Evolutionary conservation across 2,329 filamentous ascomycete species (phyloP).

Genomic region (Calonectria crousiana): DNA sequence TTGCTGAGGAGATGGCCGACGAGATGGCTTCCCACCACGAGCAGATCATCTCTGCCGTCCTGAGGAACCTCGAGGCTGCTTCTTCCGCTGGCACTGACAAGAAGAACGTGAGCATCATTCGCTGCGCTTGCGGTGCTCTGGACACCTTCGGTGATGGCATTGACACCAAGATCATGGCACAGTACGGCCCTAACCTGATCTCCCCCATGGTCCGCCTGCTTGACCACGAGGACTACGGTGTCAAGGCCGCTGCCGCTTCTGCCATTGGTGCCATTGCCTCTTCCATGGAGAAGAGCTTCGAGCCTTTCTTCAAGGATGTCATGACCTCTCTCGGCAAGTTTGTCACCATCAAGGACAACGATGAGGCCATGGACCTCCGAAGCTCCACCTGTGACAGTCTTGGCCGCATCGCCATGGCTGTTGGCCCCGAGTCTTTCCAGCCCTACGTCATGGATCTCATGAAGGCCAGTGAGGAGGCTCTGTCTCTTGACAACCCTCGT

Average conservation of each 20-base stretch:
- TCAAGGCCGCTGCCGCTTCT: slow-evolving; percentile 90
- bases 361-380: slow-evolving; percentile 90
- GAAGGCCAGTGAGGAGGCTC: slow-evolving; percentile 90
- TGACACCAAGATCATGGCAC: slow-evolving; percentile 79
- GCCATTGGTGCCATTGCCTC: slow-evolving; percentile 92
- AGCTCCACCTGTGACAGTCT: slow-evolving; percentile 93
- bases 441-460: slow-evolving; percentile 92
- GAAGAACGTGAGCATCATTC: slow-evolving; percentile 86
- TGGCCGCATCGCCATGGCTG: slow-evolving; percentile 90
- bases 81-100: slow-evolving; percentile 76
- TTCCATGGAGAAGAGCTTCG: slow-evolving; percentile 84
- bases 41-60: slow-evolving; percentile 83
- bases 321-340: slow-evolving; percentile 92
- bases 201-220: slow-evolving; percentile 88
- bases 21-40: slow-evolving; percentile 90
- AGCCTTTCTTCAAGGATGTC: slow-evolving; percentile 90
- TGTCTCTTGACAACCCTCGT: slow-evolving; percentile 88
- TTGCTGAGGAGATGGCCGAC: slow-evolving; percentile 93
- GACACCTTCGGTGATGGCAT: slow-evolving; percentile 94
- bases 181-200: slow-evolving; percentile 86
- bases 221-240: slow-evolving; percentile 85
- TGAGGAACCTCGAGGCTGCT: slow-evolving; percentile 90
- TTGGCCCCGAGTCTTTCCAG: slow-evolving; percentile 88
- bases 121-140: slow-evolving; percentile 88
- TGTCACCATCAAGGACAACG: slow-evolving; percentile 86